Base-by-base conservation (phyloP, 2,329 filamentous ascomycete species). In the Chalaropsis ovoidea region DNA sequence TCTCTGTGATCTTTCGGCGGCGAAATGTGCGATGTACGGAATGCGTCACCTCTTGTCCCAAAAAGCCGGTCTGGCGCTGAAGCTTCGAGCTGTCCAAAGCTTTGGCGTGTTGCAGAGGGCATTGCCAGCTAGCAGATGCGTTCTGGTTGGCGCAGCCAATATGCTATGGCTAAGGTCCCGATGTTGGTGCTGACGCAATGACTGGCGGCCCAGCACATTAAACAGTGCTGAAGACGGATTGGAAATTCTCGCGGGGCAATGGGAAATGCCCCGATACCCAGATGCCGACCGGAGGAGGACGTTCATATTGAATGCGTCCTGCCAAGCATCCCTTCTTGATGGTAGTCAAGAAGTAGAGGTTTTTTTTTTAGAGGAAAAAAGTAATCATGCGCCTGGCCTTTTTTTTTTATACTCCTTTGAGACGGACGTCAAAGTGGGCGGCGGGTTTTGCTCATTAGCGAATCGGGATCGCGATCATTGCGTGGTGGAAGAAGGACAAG, bases 221-320 rank as follows among this genome's bases (percentile, higher is more conserved):
- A 52, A 15, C 15, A 27, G n/a, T 8, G 2, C 27, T 5, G 31
- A 19, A 47, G 43, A 58, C n/a, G 39, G 54, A n/a, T 17, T 47
- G 10, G 61, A 60, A 43, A 61, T 42, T 41, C 56, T 42, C 31
- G n/a, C 19, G 19, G 54, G n/a, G 22, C 62, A 35, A n/a, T 39
- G 42, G 8, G 49, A 47, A 61, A 64, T 45, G 17, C 54, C 58
- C 39, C 63, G 63, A 56, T 31, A 27, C n/a, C 35, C 24, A 39
- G 49, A 19, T 17, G 60, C 49, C 60, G 66, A 49, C 45, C 63
- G 63, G 42, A 67, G 63, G 61, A 67, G 58, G 49, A 65, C 63
- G 60, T 65, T 67, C 63, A 67, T 67, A 27, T 58, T 58, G 54
- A 35, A 31, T 58, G 24, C 31, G 54, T 58, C 54, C 27, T 58